Conservation (phyloP, 768 basidiomycete species). For the Suillus placidus region DNA sequence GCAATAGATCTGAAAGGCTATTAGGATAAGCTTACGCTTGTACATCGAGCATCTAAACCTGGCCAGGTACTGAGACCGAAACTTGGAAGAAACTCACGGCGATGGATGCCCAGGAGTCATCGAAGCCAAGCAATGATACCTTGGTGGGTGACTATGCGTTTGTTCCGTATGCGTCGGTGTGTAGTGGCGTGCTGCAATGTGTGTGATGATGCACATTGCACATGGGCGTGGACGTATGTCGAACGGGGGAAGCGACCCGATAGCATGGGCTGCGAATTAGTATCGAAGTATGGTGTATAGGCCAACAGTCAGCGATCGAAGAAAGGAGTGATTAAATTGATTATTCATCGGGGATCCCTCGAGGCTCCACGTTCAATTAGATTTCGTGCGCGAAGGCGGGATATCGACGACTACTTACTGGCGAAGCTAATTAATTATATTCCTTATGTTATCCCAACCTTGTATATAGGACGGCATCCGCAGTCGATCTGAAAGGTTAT, state of each 20-base stretch:
- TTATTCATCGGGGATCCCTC: neutral
- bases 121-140: neutral
- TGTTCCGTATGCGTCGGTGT: neutral
- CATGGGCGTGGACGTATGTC: neutral
- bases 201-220: neutral
- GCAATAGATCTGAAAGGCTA: neutral
- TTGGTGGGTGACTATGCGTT: neutral
- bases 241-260: neutral
- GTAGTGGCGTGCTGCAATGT: neutral
- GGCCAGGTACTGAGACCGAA: neutral
- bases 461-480: neutral
- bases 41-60: neutral
- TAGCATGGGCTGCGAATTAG: neutral
- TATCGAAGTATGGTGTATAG: neutral
- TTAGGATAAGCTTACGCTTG: neutral
- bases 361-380: neutral
- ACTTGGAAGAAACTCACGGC: neutral
- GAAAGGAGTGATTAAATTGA: neutral
- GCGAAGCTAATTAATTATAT: neutral
- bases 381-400: neutral
- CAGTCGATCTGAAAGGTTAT: neutral
- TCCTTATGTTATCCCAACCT: neutral
- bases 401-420: neutral
- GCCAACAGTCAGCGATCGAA: neutral
- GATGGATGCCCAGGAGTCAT: neutral